Evolutionary conservation across 306 rosid genomes (phyloP).

Genomic region (Aeschynomene evenia): DNA sequence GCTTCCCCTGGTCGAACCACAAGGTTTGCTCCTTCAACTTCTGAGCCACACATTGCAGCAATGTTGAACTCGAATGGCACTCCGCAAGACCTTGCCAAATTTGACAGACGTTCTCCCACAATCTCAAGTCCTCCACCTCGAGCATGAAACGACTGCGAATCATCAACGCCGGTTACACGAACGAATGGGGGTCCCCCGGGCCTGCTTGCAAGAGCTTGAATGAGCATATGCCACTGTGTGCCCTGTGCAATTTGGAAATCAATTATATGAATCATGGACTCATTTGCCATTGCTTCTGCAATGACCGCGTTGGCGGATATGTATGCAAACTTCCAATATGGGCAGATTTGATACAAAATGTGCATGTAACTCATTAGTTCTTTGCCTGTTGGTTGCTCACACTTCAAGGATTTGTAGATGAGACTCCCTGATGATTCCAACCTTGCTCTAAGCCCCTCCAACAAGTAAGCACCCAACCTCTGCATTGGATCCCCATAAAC

Average conservation of each 20-base stretch:
- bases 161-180: conserved; percentile 79
- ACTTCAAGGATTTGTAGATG: conserved; percentile 74
- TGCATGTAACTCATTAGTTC: conserved; percentile 85
- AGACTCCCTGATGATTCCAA: conserved; percentile 71
- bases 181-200: conserved; percentile 67
- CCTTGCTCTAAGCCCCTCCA: conserved; percentile 91
- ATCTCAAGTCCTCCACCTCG: conserved; percentile 88
- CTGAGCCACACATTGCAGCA: conserved; percentile 69
- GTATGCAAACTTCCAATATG: conserved; percentile 80
- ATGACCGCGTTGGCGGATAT: conserved; percentile 65
- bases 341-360: conserved; percentile 60
- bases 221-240: conserved; percentile 63
- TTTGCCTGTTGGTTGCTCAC: conserved; percentile 75
- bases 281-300: conserved; percentile 61
- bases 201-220: conserved; percentile 55
- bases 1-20: conserved; percentile 60
- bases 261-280: conserved; percentile 71
- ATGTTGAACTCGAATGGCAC: conserved; percentile 72
- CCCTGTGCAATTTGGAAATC: conserved; percentile 97
- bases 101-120: conserved; percentile 53
- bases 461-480: conserved; percentile 83
- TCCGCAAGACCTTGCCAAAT: conserved; percentile 42
- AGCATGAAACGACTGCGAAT: conserved; percentile 74
- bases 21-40: conserved; percentile 48
- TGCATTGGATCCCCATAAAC: conserved; percentile 75